phyloP scores from a whole-genome alignment of 495 filamentous ascomycete genomes.

The Glonium stellatum region DNA sequence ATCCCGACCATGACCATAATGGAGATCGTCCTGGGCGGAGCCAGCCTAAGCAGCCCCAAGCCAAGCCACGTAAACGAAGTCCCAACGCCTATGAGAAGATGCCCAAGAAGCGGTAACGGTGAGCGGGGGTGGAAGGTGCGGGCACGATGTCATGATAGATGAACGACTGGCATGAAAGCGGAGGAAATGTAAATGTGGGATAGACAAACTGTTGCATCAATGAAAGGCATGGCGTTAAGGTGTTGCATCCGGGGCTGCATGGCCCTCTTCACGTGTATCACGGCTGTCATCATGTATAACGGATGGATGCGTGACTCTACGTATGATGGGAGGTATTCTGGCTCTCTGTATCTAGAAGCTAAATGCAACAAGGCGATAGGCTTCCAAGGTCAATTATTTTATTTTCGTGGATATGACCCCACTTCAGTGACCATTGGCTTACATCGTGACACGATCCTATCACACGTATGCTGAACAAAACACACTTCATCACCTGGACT shows the following conservation, averaged over 20 bases:
- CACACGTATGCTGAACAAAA: no score
- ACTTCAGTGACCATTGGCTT: no score
- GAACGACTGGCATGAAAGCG: not conserved
- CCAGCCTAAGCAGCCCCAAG: slow-evolving; percentile 35
- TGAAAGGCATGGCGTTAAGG: slow-evolving; percentile 1
- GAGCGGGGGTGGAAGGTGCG: not conserved
- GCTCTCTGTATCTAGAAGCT: no score
- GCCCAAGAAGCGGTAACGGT: slow-evolving; percentile 47
- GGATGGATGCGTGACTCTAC: not conserved
- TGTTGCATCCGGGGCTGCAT: not conserved
- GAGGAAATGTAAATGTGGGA: not conserved
- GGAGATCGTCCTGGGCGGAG: slow-evolving; percentile 32
- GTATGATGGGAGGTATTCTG: not conserved
- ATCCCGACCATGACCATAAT: slow-evolving; percentile 39
- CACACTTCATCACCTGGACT: no score
- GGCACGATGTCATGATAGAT: not conserved
- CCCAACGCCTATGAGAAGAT: slow-evolving; percentile 95
- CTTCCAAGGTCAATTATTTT: no score
- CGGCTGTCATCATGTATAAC: not conserved
- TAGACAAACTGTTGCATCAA: not conserved
- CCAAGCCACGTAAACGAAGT: slow-evolving; percentile 56
- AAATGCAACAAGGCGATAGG: no score
- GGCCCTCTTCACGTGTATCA: not conserved
- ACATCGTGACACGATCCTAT: no score
- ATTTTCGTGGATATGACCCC: no score